A percentile compares a stretch with the other conserved stretches of the same genome.
These are phyloP conservation scores for Penicillium fuscoglaucum DNA, from an alignment of 2,329 filamentous ascomycete genomes.

Conservation along the genomic window DNA sequence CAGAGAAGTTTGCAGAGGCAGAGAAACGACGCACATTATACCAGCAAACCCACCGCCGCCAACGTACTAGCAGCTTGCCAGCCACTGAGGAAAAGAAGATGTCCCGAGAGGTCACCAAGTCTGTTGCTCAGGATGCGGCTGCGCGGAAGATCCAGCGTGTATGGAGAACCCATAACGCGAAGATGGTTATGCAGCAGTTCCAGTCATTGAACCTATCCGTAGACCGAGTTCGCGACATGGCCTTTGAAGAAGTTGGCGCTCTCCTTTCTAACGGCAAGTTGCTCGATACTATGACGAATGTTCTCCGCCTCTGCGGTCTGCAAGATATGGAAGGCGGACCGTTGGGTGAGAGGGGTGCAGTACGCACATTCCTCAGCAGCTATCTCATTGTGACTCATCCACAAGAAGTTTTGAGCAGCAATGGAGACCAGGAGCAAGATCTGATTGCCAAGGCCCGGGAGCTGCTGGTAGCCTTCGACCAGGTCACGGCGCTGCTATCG, in stretches of 20 bases:
- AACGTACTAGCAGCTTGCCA: slow-evolving; percentile 54
- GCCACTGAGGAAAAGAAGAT: slow-evolving; percentile 47
- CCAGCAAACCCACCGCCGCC: slow-evolving; percentile 51
- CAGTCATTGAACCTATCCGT: slow-evolving; percentile 54
- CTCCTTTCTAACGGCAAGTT: slow-evolving; percentile 57
- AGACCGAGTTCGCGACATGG: slow-evolving; percentile 52
- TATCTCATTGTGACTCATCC: slow-evolving; percentile 65
- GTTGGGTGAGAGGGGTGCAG: slow-evolving; percentile 52
- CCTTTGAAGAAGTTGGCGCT: slow-evolving; percentile 60
- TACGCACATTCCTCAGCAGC: slow-evolving; percentile 63
- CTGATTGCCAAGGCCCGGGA: slow-evolving; percentile 62
- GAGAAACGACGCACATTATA: slow-evolving; percentile 56
- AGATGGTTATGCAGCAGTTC: slow-evolving; percentile 53
- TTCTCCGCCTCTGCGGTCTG: slow-evolving; percentile 59
- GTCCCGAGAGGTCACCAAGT: slow-evolving; percentile 34
- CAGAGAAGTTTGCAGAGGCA: slow-evolving; percentile 64
- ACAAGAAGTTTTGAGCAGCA: slow-evolving; percentile 59
- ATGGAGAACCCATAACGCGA: slow-evolving; percentile 56
- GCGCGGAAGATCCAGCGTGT: slow-evolving; percentile 58
- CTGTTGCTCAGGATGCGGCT: slow-evolving; percentile 54
- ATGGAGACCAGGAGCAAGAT: slow-evolving; percentile 63
- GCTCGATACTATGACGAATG: slow-evolving; percentile 53
- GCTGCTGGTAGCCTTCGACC: slow-evolving; percentile 58
- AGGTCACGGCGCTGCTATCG: slow-evolving; percentile 52
- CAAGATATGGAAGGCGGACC: slow-evolving; percentile 53